phyloP scores from a whole-genome alignment of 257 asterid genomes.

The Solanum sejunctum region DNA sequence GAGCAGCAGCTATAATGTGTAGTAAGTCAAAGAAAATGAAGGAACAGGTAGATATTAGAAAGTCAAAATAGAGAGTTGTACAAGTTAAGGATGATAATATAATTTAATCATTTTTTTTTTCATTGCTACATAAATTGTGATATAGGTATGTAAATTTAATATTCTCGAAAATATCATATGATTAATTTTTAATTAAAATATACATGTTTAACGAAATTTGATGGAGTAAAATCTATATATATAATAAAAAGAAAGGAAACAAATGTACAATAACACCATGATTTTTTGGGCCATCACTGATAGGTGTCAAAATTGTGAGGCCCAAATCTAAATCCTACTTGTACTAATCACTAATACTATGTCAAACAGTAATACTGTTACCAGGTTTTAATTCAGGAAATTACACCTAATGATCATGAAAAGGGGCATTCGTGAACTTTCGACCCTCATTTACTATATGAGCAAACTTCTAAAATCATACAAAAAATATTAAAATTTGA shows the following conservation, averaged over 20 bases:
- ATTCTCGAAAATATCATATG: neutral
- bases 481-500: neutral
- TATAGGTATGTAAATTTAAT: neutral
- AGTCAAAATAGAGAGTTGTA: too few relatives aligned
- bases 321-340: conserved; percentile 16
- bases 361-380: neutral
- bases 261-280: neutral
- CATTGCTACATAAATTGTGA: neutral
- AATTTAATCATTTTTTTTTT: neutral
- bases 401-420: neutral
- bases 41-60: too few relatives aligned
- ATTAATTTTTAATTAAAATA: neutral
- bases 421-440: neutral
- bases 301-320: conserved; percentile 54
- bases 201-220: neutral
- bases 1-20: too few relatives aligned
- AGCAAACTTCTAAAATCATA: neutral
- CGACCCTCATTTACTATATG: neutral
- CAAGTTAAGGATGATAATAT: neutral
- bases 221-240: neutral
- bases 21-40: too few relatives aligned
- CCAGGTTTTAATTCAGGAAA: neutral
- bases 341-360: neutral
- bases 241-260: neutral
- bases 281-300: conserved; percentile 28